Percentiles rank a stretch among this genome's conserved stretches.
Conservation (phyloP, 106 monocot genomes). For the Dioscorea zingiberensis region DNA sequence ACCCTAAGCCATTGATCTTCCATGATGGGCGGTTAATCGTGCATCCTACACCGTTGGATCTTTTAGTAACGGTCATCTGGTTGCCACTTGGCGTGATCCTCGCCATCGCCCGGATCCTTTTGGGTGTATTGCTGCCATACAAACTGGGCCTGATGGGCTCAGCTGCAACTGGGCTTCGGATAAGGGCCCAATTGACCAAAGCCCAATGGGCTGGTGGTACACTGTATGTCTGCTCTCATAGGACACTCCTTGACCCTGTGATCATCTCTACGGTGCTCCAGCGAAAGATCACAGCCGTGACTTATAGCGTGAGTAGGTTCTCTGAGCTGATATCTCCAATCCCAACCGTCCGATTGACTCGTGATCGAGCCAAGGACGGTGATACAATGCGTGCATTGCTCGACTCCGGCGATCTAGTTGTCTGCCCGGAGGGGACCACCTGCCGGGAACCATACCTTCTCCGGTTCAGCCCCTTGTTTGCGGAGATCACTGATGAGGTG, state of each 20-base stretch:
- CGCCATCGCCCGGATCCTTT: slow-evolving; percentile 20
- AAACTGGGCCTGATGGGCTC: background rate
- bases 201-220: slow-evolving; percentile 4
- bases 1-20: slow-evolving; percentile 61
- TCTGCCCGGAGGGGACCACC: slow-evolving; percentile 55
- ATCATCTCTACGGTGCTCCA: slow-evolving; percentile 19
- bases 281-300: slow-evolving; percentile 21
- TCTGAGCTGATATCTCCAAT: slow-evolving; percentile 57
- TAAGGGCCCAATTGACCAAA: slow-evolving; percentile 15
- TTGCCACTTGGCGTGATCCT: slow-evolving; percentile 44
- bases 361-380: slow-evolving; percentile 26
- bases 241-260: slow-evolving; percentile 51
- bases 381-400: slow-evolving; percentile 18
- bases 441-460: slow-evolving; percentile 57
- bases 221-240: slow-evolving; percentile 38
- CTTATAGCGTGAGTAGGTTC: slow-evolving; percentile 39
- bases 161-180: slow-evolving; percentile 31
- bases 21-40: slow-evolving; percentile 61
- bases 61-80: slow-evolving; percentile 34
- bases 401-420: slow-evolving; percentile 24
- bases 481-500: slow-evolving; percentile 27
- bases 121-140: slow-evolving; percentile 31
- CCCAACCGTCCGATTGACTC: slow-evolving; percentile 20
- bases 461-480: slow-evolving; percentile 56
- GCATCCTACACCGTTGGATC: slow-evolving; percentile 25